phyloP scores from a whole-genome alignment of 768 basidiomycete genomes.

The Trametes maxima region DNA sequence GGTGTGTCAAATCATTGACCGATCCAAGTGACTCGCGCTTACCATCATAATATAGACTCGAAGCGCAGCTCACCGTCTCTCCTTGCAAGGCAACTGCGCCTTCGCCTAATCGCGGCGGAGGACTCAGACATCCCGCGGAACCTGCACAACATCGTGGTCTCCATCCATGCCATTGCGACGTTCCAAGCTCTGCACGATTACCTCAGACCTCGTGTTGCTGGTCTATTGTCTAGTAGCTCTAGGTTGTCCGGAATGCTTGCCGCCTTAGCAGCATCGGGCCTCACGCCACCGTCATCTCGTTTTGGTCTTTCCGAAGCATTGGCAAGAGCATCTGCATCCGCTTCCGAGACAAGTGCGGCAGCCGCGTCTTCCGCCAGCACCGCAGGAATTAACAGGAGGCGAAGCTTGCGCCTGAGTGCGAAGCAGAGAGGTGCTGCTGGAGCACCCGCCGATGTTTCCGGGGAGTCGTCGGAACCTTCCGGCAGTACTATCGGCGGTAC shows the following conservation, averaged over 20 bases:
- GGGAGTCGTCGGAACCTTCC: constrained; percentile 2
- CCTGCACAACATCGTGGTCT: constrained; percentile 89
- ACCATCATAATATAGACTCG: constrained; percentile 55
- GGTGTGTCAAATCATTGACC: constrained; percentile 48
- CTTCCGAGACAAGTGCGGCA: constrained; percentile 37
- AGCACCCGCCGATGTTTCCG: constrained; percentile 20
- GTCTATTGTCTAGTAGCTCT: constrained; percentile 59
- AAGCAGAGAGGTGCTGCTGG: constrained; percentile 44
- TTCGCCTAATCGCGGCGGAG: constrained; percentile 87
- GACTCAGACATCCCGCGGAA: constrained; percentile 86
- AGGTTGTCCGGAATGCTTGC: constrained; percentile 89
- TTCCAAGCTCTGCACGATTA: constrained; percentile 98
- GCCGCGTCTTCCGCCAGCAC: constrained; percentile 32
- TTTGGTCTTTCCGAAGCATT: constrained; percentile 11
- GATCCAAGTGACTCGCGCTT: not conserved
- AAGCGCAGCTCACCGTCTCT: constrained; percentile 89
- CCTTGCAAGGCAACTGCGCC: constrained; percentile 88
- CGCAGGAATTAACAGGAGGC: constrained; percentile 54
- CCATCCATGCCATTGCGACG: constrained; percentile 97
- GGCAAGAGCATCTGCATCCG: constrained; percentile 37
- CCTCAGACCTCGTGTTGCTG: constrained; percentile 85
- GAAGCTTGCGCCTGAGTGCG: constrained; percentile 83
- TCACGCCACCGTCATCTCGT: constrained; percentile 52
- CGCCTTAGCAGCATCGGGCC: constrained; percentile 78
- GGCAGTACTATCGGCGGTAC: not conserved